Percentiles rank a stretch among this genome's conserved stretches.
These are phyloP conservation scores for Theileria equi DNA, from an alignment of 169 alveolate genomes.

Conservation along the genomic window DNA sequence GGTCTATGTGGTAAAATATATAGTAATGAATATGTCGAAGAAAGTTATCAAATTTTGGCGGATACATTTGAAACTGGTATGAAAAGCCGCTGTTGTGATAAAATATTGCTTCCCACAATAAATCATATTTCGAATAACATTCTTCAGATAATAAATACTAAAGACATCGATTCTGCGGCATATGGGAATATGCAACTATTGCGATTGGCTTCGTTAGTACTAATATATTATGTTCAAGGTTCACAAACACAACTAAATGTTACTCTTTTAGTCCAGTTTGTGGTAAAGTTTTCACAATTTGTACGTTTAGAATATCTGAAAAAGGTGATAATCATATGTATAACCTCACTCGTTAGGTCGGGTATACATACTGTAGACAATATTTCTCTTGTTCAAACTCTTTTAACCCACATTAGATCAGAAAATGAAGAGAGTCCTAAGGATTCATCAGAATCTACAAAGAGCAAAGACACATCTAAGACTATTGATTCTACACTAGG, in stretches of 20 bases:
- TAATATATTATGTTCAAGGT: too few relatives aligned
- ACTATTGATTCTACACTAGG: too few relatives aligned
- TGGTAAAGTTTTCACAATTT: not conserved
- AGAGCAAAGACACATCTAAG: too few relatives aligned
- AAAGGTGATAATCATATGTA: not conserved
- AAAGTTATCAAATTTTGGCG: not conserved
- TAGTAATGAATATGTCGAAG: not conserved
- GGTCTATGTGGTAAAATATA: not conserved
- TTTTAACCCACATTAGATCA: too few relatives aligned
- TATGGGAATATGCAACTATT: conserved; percentile 1
- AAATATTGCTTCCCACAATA: not conserved
- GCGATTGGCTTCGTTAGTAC: not conserved
- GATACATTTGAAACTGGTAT: conserved; percentile 4
- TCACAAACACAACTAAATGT: too few relatives aligned
- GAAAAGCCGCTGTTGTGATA: not conserved
- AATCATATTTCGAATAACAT: not conserved
- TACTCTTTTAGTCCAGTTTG: not conserved
- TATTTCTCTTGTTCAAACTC: not conserved
- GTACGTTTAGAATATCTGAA: not conserved
- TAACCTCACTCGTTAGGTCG: not conserved
- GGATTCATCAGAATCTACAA: too few relatives aligned
- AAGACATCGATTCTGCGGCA: not conserved
- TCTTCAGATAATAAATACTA: not conserved
- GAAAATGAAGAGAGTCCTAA: too few relatives aligned
- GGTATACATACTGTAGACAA: not conserved